Base-by-base conservation (phyloP, 83 land plant species). In the Isoetes engelmannii region DNA sequence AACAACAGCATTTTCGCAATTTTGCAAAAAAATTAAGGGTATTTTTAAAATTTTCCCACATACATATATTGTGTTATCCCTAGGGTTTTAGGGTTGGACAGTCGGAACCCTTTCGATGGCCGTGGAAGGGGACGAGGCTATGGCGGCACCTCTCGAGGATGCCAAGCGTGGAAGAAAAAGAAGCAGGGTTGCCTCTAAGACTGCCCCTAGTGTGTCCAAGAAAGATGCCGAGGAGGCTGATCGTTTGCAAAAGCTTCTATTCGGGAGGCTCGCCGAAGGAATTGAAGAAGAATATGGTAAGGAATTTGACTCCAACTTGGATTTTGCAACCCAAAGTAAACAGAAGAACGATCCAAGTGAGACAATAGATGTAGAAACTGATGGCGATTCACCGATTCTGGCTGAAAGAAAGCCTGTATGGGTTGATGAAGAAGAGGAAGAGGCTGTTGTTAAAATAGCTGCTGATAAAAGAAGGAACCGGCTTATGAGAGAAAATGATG, bases 341-440 rank as follows among this genome's bases (percentile, higher is more conserved):
- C 53, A 7, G 53, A 49, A 49, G 53, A 7, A 49, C 10, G 53
- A 49, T 49, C 53, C 7, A 7, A 49, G 53, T 49, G 7, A 7
- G 53, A 12, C 10, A 7, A 49, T 49, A 49, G 53, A n/a, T 44
- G 72, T 15, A 4, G 69, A 46, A 5, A 44, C 5, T 63, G 48
- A 58, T 4, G 69, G 47, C 5, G 64, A 9, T 13, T 37, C 4
- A 5, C 49, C 41, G 10, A 46, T 48, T 5, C 13, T 7, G 18
- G 62, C 13, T 4, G 46, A 69, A 44, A 57, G 72, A 60, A 86
- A 86, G 64, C 88, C 93, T 47, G 96, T 68, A 0, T 94, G 99
- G 99, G 82, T 77, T n/a, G 99, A 94, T 60, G 96, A 94, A 5
- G 90, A 90, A 59, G 99, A 94, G 53, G 79, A 60, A 28, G 65